Conservation (phyloP, 495 filamentous ascomycete species). For the Penicillium verhagenii region DNA sequence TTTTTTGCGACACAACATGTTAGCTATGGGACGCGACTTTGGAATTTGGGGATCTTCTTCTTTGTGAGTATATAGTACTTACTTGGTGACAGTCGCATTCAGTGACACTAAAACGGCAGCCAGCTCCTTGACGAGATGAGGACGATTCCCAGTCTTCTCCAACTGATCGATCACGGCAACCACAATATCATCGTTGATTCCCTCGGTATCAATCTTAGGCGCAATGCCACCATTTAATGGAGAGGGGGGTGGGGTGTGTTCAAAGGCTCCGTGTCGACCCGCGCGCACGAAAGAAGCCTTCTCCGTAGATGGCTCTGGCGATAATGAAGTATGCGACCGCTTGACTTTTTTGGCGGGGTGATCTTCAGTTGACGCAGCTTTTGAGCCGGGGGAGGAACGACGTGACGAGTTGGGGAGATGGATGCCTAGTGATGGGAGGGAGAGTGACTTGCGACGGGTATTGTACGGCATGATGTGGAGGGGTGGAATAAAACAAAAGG, state of each 20-base stretch:
- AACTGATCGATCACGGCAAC: constrained; percentile 87
- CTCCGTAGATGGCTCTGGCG: constrained; percentile 47
- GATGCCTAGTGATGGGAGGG: constrained; percentile 88
- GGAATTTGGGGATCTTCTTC: not conserved
- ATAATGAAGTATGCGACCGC: constrained; percentile 66
- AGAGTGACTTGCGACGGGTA: constrained; percentile 95
- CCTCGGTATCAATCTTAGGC: constrained; percentile 77
- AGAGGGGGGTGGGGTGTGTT: constrained; percentile 85
- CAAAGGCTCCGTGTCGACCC: constrained; percentile 50
- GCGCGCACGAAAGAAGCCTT: constrained; percentile 42
- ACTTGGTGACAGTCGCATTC: constrained; percentile 89
- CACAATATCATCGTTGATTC: constrained; percentile 93
- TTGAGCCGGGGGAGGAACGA: constrained; percentile 62
- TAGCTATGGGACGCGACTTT: constrained; percentile 22
- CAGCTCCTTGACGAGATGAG: constrained; percentile 92
- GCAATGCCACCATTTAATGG: constrained; percentile 55
- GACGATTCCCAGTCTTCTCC: constrained; percentile 87
- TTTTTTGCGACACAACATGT: constrained; percentile 50
- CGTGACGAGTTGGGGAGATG: constrained; percentile 79
- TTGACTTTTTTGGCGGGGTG: constrained; percentile 84
- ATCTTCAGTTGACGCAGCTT: constrained; percentile 48
- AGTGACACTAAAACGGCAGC: constrained; percentile 73
- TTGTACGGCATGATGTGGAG: constrained; percentile 77
- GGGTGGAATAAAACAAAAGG: constrained; percentile 12
- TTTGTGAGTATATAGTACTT: constrained; percentile 47